A percentile compares a stretch with the other conserved stretches of the same genome.
Evolutionary conservation across 2,329 filamentous ascomycete genomes (phyloP).

Genomic region (Ceratocystis papillata): DNA sequence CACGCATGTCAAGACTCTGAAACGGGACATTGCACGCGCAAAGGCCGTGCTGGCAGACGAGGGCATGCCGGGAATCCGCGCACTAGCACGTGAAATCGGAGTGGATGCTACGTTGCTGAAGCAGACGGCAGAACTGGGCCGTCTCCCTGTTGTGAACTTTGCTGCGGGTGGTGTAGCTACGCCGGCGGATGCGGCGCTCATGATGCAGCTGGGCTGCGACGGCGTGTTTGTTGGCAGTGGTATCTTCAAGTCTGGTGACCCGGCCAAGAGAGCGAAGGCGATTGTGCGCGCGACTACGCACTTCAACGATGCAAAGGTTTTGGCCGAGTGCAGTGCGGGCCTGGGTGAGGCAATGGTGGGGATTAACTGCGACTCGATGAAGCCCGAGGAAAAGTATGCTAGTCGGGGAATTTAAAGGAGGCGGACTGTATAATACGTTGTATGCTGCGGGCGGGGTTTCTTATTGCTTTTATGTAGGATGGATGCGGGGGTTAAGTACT

Average conservation of each 20-base stretch:
- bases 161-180: constrained; percentile 99
- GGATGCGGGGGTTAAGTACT: too few relatives aligned
- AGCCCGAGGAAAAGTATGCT: constrained; percentile 69
- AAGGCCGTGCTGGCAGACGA: constrained; percentile 57
- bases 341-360: constrained; percentile 98
- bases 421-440: not conserved
- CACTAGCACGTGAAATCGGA: constrained; percentile 70
- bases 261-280: constrained; percentile 78
- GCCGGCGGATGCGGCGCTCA: constrained; percentile 82
- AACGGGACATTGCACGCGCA: constrained; percentile 66
- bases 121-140: constrained; percentile 75
- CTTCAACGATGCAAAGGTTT: constrained; percentile 70
- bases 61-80: constrained; percentile 47
- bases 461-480: not conserved
- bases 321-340: constrained; percentile 78
- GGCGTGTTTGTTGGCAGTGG: constrained; percentile 94
- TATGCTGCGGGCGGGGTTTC: not conserved
- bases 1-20: constrained; percentile 87
- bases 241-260: constrained; percentile 94
- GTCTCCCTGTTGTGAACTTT: constrained; percentile 94
- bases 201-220: constrained; percentile 99
- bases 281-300: constrained; percentile 93
- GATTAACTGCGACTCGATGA: constrained; percentile 73
- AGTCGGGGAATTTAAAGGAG: constrained; percentile 64
- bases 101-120: constrained; percentile 68